Base-by-base conservation (phyloP, 1,139 yeast genomes). In the Lodderomyces oxycetoniae region DNA sequence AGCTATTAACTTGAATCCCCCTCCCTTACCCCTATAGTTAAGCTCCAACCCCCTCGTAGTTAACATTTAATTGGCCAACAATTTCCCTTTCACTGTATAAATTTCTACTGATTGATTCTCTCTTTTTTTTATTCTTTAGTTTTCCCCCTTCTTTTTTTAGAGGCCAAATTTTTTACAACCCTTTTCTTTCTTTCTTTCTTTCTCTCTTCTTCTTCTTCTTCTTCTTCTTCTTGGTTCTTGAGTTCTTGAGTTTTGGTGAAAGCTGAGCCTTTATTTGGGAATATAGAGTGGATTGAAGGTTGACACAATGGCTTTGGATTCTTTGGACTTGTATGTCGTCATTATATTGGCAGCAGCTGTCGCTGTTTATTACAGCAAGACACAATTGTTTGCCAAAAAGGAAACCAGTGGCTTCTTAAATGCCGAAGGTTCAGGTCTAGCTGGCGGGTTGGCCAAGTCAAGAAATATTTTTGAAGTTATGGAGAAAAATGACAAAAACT, bases 321-420 rank as follows among this genome's bases (percentile, higher is more conserved):
- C 78, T 7, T 66, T 85, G 43, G 96, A 88, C 57, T 60, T 79
- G 47, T 59, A 79, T 21, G 93, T 87, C 21, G 65, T 87, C 44
- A 67, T 74, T 14, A 79, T 77, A 3, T 67, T 87, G 36, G 75
- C 80, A 5, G 49, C 77, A 11, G 91, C 84, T 8, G 67, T 84
- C 3, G 57, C 71, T 13, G 77, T 78, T 7, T 87, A 81, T 57
- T 74, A 79, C 55, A 75, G 81, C 34, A 83, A 79, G 51, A 87
- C 80, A 21, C 56, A 59, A 30, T 37, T 41, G 10, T 32, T 35
- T 16, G 15, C 40, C 5, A 75, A 63, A 14, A 42, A 52, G 4
- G 62, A 49, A 16, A 56, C 52, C 17, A 62, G 59, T n/a, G 46
- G 48, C 12, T 45, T 45, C 32, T 31, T 44, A 8, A 53, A 53